phyloP scores from a whole-genome alignment of 2,329 filamentous ascomycete genomes.

The Fusarium ramigenum region DNA sequence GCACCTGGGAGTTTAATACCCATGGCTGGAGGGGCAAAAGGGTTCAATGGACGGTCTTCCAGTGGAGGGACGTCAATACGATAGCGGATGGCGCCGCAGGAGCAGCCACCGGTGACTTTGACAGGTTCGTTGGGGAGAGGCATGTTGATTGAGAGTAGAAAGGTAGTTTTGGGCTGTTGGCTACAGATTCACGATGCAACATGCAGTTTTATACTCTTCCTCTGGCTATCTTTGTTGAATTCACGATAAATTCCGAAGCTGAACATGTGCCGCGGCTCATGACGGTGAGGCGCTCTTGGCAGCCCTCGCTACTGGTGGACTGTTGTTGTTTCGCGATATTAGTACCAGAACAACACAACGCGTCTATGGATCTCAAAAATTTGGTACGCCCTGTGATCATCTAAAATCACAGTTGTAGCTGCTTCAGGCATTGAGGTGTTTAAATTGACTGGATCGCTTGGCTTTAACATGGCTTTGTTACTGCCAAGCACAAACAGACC shows the following conservation, averaged over 20 bases:
- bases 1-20: rapidly evolving
- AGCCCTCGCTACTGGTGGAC: not conserved
- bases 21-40: not conserved
- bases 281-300: constrained; percentile 1
- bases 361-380: rapidly evolving
- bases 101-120: not conserved
- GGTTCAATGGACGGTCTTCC: not conserved
- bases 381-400: not conserved
- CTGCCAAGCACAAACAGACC: rapidly evolving
- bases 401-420: rapidly evolving
- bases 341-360: not conserved
- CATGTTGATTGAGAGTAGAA: not conserved
- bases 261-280: rapidly evolving
- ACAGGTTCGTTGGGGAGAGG: not conserved
- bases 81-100: not conserved
- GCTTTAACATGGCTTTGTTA: not conserved
- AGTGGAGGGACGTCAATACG: not conserved
- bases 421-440: not conserved
- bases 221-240: rapidly evolving
- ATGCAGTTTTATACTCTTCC: not conserved
- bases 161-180: rapidly evolving
- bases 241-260: not conserved
- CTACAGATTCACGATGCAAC: rapidly evolving
- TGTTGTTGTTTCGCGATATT: rapidly evolving
- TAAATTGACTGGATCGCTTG: not conserved